Conservation (phyloP, 2,329 filamentous ascomycete species). For the Pestalotiopsis sp. region DNA sequence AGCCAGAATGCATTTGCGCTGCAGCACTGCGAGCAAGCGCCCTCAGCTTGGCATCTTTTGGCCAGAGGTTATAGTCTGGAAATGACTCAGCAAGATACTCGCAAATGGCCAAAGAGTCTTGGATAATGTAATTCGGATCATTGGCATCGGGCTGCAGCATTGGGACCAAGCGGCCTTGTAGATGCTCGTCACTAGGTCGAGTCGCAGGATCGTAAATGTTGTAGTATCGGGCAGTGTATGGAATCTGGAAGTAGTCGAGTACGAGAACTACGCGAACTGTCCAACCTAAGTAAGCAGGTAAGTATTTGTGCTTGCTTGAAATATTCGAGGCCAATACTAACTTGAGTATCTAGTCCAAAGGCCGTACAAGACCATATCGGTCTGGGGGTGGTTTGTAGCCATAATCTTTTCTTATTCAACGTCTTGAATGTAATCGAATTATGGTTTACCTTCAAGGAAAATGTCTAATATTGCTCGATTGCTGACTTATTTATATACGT, state of each 20-base stretch:
- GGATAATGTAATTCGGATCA: conserved; percentile 38
- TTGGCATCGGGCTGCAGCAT: conserved; percentile 42
- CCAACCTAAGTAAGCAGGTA: conserved; percentile 21
- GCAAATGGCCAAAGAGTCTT: conserved; percentile 52
- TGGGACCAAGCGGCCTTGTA: conserved; percentile 42
- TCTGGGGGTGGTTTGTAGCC: not conserved
- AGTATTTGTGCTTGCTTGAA: not conserved
- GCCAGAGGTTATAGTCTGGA: conserved; percentile 42
- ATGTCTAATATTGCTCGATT: not conserved
- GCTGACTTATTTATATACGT: too few species aligned
- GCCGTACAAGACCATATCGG: not conserved
- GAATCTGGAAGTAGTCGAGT: conserved; percentile 43
- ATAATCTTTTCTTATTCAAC: not conserved
- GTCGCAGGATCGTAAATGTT: conserved; percentile 30
- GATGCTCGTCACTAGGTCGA: conserved; percentile 31
- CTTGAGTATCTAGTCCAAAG: conserved; percentile 11
- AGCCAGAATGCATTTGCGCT: conserved; percentile 51
- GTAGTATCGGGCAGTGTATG: conserved; percentile 43
- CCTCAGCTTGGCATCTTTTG: conserved; percentile 38
- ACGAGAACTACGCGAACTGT: conserved; percentile 34
- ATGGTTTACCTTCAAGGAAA: not conserved
- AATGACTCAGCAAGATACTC: conserved; percentile 49
- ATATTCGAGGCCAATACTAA: not conserved
- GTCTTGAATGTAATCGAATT: not conserved
- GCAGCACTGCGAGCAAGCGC: conserved; percentile 46